These are phyloP conservation scores for Termitomyces sp. DNA, from an alignment of 768 basidiomycete genomes.

Conservation along the genomic window DNA sequence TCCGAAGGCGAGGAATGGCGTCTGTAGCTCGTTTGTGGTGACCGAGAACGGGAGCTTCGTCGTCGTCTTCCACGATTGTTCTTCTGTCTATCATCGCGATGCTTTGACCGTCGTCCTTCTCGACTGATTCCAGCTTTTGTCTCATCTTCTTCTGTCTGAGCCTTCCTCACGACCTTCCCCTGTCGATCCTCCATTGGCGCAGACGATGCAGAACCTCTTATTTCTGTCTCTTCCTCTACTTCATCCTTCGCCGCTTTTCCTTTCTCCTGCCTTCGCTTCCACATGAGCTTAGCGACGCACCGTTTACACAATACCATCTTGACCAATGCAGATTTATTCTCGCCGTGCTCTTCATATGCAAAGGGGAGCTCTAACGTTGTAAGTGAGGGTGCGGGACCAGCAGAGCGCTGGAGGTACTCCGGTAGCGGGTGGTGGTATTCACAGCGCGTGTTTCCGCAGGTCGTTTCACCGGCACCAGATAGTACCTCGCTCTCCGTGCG, in stretches of 20 bases:
- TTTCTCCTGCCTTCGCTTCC: conserved; percentile 72
- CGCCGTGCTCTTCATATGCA: conserved; percentile 75
- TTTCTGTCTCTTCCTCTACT: conserved; percentile 10
- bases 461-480: conserved; percentile 76
- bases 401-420: conserved; percentile 11
- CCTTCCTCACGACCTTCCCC: not conserved
- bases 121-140: not conserved
- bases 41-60: conserved; percentile 31
- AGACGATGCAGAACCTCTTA: not conserved
- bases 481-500: conserved; percentile 89
- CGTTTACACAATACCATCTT: conserved; percentile 82
- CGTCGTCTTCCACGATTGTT: conserved; percentile 6
- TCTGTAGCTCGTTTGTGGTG: conserved; percentile 20
- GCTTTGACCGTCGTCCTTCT: conserved; percentile 3
- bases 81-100: conserved; percentile 5
- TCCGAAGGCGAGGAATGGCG: not conserved
- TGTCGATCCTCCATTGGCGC: not conserved
- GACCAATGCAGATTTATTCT: conserved; percentile 75
- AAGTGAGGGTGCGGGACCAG: conserved; percentile 31
- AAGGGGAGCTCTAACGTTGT: conserved; percentile 89
- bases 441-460: conserved; percentile 89
- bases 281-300: conserved; percentile 83
- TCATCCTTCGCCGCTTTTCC: conserved; percentile 17
- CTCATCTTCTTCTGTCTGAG: not conserved
- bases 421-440: conserved; percentile 43